Percentiles rank a stretch among this genome's conserved stretches.
phyloP scores from a whole-genome alignment of 2,329 filamentous ascomycete genomes.

The Bipolaris zeicola region DNA sequence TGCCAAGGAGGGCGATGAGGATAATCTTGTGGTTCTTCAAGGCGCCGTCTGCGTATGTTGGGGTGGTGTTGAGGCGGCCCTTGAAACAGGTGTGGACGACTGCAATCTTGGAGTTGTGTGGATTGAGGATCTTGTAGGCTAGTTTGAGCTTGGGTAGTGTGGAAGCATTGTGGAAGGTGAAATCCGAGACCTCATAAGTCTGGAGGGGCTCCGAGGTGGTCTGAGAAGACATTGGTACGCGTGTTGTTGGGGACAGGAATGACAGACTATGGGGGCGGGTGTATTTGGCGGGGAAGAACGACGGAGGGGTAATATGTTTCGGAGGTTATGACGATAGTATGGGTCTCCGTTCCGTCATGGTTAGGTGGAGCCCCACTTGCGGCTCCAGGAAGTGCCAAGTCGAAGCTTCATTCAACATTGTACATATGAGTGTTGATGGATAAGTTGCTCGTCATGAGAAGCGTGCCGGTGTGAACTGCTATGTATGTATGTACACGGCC shows the following conservation, averaged over 20 bases:
- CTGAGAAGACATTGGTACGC: constrained; percentile 18
- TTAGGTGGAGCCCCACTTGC: constrained; percentile 8
- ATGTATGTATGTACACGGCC: not conserved
- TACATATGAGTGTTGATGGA: too few species aligned
- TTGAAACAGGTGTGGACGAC: constrained; percentile 63
- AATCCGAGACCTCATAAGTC: constrained; percentile 23
- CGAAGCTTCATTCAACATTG: not conserved
- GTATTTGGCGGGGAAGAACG: constrained; percentile 1
- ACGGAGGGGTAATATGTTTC: constrained; percentile 1
- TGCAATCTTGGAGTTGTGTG: constrained; percentile 28
- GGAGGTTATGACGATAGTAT: constrained; percentile 9
- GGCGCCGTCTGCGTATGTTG: constrained; percentile 54
- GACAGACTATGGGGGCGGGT: not conserved
- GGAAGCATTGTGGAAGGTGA: constrained; percentile 26
- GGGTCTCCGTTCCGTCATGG: constrained; percentile 8
- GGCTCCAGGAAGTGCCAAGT: not conserved
- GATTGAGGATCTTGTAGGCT: constrained; percentile 35
- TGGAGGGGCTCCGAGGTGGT: constrained; percentile 13
- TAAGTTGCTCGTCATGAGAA: not conserved
- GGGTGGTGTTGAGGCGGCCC: constrained; percentile 57
- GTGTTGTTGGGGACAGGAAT: too few species aligned
- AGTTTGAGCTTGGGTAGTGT: constrained; percentile 20
- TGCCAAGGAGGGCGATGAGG: constrained; percentile 59
- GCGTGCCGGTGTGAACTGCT: not conserved
- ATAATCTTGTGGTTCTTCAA: constrained; percentile 58